Evolutionary conservation across 805 yeast species (phyloP).

Genomic region (Zygotorulaspora chibaensis): DNA sequence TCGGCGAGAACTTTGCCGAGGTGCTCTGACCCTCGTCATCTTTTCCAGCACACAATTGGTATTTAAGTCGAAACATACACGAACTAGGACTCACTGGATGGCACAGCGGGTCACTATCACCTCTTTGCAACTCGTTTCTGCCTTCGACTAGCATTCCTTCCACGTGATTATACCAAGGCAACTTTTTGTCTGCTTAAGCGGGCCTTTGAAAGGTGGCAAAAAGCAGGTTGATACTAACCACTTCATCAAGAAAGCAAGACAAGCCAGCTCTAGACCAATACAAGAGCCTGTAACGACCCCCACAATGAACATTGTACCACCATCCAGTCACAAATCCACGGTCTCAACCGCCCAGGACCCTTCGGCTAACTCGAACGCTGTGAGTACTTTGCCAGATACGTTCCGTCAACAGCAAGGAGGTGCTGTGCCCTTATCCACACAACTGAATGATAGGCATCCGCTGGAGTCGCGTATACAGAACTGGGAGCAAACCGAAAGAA

Average conservation of each 20-base stretch:
- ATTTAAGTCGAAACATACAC: slow-evolving; percentile 9
- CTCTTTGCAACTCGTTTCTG: background rate
- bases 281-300: background rate
- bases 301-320: slow-evolving; percentile 52
- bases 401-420: slow-evolving; percentile 63
- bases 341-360: slow-evolving; percentile 56
- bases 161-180: background rate
- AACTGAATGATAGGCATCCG: slow-evolving; percentile 78
- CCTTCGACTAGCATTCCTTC: background rate
- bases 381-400: slow-evolving; percentile 59
- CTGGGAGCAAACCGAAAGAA: slow-evolving; percentile 78
- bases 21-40: slow-evolving; percentile 31
- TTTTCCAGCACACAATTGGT: slow-evolving; percentile 3
- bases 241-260: background rate
- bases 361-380: slow-evolving; percentile 52
- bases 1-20: slow-evolving; percentile 55
- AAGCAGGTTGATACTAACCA: background rate
- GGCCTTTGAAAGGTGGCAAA: slow-evolving; percentile 10
- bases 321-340: slow-evolving; percentile 39
- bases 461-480: slow-evolving; percentile 66
- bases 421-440: slow-evolving; percentile 48
- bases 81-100: background rate
- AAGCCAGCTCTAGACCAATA: background rate
- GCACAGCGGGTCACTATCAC: background rate
- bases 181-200: background rate